Evolutionary conservation across 1,284 basidiomycete species (phyloP).

Genomic region (Cryptococcus neoformans): DNA sequence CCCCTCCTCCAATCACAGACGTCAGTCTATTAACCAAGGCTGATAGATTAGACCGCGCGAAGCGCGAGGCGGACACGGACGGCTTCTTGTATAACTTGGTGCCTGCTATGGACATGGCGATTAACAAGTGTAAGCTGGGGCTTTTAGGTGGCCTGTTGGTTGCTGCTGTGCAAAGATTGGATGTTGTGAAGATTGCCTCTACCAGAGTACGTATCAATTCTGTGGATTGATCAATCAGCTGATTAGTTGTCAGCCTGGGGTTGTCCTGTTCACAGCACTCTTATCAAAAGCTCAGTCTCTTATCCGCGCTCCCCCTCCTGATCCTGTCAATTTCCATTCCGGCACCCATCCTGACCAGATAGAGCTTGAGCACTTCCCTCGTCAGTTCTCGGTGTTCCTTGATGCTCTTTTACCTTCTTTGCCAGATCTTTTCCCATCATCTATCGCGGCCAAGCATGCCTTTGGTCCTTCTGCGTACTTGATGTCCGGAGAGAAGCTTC

Average conservation of each 20-base stretch:
- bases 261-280: conserved; percentile 88
- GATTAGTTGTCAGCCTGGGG: conserved; percentile 67
- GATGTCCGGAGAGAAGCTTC: conserved; percentile 44
- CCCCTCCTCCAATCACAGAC: conserved; percentile 55
- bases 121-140: conserved; percentile 69
- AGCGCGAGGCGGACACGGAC: conserved; percentile 83
- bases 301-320: conserved; percentile 64
- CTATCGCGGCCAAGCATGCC: conserved; percentile 60
- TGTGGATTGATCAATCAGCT: neutral
- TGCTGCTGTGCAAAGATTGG: conserved; percentile 75
- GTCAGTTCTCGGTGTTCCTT: conserved; percentile 81
- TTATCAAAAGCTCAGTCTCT: conserved; percentile 88
- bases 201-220: conserved; percentile 60
- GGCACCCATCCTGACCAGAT: conserved; percentile 56
- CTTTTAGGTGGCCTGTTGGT: conserved; percentile 85
- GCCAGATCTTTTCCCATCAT: conserved; percentile 82
- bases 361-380: conserved; percentile 84
- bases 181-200: conserved; percentile 64
- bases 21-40: conserved; percentile 49
- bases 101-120: conserved; percentile 77
- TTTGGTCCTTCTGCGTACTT: conserved; percentile 54
- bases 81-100: conserved; percentile 81
- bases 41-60: conserved; percentile 63
- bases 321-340: conserved; percentile 50
- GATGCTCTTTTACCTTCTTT: conserved; percentile 71